Conservation (phyloP, 2,329 filamentous ascomycete genomes). For the Coniochaeta prunicola region DNA sequence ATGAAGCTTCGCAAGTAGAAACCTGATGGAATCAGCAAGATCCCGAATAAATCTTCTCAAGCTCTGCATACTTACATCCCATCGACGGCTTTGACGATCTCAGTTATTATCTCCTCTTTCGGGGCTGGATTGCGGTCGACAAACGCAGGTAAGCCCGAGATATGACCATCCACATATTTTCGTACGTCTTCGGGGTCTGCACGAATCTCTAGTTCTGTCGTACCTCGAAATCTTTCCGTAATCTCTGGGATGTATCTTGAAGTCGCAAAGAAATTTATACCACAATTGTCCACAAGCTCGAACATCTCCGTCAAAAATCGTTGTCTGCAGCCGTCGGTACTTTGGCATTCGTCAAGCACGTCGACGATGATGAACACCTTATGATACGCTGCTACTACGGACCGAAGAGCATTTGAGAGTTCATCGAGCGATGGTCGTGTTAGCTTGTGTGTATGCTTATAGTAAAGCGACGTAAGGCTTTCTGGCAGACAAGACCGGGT, state of each 20-base stretch:
- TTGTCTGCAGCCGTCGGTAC: conserved; percentile 6
- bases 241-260: conserved; percentile 19
- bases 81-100: conserved; percentile 3
- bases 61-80: conserved; percentile 9
- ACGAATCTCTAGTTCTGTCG: conserved; percentile 6
- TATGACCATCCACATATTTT: conserved; percentile 7
- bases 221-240: conserved; percentile 12
- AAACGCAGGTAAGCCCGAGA: neutral
- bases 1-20: conserved; percentile 7
- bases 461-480: conserved; percentile 20
- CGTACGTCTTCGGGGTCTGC: conserved; percentile 6
- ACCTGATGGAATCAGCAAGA: conserved; percentile 2
- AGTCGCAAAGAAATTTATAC: conserved; percentile 14
- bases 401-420: conserved; percentile 12
- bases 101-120: conserved; percentile 4
- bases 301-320: conserved; percentile 9
- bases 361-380: conserved; percentile 16
- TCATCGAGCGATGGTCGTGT: conserved; percentile 18
- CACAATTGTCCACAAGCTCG: neutral
- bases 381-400: conserved; percentile 11
- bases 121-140: neutral
- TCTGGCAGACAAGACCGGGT: conserved; percentile 16
- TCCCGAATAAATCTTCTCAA: neutral
- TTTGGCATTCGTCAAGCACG: conserved; percentile 17
- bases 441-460: conserved; percentile 8